These are phyloP conservation scores for Microstegium vimineum DNA, from an alignment of 176 grass and related monocot species.

Conservation along the genomic window DNA sequence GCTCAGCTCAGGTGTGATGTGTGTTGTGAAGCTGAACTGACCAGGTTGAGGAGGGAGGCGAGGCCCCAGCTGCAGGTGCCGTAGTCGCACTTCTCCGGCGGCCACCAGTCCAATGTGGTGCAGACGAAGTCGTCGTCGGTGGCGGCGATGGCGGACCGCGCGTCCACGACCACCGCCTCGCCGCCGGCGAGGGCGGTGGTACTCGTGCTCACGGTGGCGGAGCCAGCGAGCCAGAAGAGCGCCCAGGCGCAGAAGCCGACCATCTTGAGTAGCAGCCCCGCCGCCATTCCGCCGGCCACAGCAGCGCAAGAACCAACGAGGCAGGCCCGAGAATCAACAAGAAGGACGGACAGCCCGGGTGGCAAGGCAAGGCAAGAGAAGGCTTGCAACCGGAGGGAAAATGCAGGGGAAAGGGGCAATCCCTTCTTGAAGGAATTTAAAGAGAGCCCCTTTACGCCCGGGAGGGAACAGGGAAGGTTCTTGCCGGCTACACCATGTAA, in stretches of 20 bases:
- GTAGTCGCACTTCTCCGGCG: constrained; percentile 85
- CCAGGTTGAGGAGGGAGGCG: constrained; percentile 69
- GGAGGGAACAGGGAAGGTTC: constrained; percentile 12
- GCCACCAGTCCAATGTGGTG: constrained; percentile 90
- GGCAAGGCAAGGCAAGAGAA: not conserved
- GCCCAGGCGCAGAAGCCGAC: constrained; percentile 46
- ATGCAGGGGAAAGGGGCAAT: constrained; percentile 14
- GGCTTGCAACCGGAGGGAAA: not conserved
- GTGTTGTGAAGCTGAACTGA: constrained; percentile 1
- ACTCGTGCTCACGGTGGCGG: constrained; percentile 14
- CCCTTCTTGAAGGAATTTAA: constrained; percentile 1
- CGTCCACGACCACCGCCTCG: constrained; percentile 46
- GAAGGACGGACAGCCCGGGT: no score
- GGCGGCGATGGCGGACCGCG: constrained; percentile 26
- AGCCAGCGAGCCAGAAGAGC: constrained; percentile 40
- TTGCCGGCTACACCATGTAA: constrained; percentile 35
- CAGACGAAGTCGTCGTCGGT: constrained; percentile 75
- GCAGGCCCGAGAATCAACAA: not conserved
- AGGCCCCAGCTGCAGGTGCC: constrained; percentile 77
- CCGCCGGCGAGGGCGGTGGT: constrained; percentile 1
- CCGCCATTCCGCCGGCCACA: constrained; percentile 30
- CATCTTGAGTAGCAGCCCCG: constrained; percentile 16
- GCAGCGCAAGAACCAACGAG: not conserved
- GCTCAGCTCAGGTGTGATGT: not conserved
- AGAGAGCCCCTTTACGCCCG: not conserved